Conservation (phyloP, 371 early-diverging fungal genomes). For the Parasitella parasitica region DNA sequence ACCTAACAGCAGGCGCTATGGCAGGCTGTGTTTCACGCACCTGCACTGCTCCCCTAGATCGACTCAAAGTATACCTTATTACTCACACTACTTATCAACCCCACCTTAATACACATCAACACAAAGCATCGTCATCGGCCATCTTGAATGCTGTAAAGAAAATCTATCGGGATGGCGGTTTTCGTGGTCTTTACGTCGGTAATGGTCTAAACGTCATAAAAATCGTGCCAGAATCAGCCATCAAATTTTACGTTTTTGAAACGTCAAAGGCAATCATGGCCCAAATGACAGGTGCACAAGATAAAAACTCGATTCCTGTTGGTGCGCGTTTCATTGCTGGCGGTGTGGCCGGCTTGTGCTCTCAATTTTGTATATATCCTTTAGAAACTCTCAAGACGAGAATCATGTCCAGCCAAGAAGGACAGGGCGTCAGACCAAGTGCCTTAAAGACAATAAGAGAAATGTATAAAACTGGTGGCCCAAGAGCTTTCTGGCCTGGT, state of each 20-base stretch:
- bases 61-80: constrained; percentile 72
- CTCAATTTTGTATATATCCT: constrained; percentile 78
- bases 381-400: constrained; percentile 78
- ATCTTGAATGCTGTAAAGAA: constrained; percentile 2
- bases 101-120: constrained; percentile 4
- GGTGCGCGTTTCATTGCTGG: constrained; percentile 73
- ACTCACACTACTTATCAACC: constrained; percentile 39
- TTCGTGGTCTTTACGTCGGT: constrained; percentile 72
- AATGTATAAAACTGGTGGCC: constrained; percentile 63
- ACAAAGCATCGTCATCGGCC: constrained; percentile 18
- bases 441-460: constrained; percentile 42
- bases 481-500: constrained; percentile 75
- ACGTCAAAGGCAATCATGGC: constrained; percentile 60
- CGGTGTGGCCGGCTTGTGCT: constrained; percentile 72
- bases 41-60: constrained; percentile 82
- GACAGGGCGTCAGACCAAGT: neutral
- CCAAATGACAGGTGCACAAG: constrained; percentile 39
- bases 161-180: constrained; percentile 33
- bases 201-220: constrained; percentile 81
- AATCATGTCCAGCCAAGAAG: constrained; percentile 52
- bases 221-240: constrained; percentile 80
- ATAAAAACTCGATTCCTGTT: constrained; percentile 56
- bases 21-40: constrained; percentile 78
- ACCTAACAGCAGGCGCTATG: constrained; percentile 73
- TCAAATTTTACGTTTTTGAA: constrained; percentile 75